Percentiles rank a stretch among this genome's conserved stretches.
phyloP scores from a whole-genome alignment of 1,284 basidiomycete genomes.

The Puccinia horiana region DNA sequence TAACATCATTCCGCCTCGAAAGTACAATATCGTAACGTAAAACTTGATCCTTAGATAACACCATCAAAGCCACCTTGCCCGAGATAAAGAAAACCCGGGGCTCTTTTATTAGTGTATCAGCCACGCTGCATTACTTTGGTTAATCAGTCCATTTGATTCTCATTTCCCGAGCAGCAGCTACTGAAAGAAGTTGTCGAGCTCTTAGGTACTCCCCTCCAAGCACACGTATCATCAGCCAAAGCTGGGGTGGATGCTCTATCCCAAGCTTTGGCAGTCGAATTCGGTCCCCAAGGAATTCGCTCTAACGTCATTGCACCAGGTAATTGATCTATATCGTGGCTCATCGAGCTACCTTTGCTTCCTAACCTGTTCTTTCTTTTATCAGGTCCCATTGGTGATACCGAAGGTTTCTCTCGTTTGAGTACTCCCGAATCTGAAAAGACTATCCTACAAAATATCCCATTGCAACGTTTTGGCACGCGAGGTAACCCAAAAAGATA shows the following conservation, averaged over 20 bases:
- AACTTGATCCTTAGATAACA: constrained; percentile 72
- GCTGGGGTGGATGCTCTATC: constrained; percentile 88
- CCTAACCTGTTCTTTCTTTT: not conserved
- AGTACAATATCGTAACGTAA: not conserved
- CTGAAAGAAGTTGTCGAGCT: constrained; percentile 8
- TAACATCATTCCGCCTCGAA: not conserved
- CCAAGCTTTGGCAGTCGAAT: constrained; percentile 82
- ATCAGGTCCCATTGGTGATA: constrained; percentile 70
- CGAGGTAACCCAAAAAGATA: constrained; percentile 50
- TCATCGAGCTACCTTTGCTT: not conserved
- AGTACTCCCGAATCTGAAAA: constrained; percentile 60
- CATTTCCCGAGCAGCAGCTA: constrained; percentile 13
- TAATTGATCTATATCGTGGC: constrained; percentile 14
- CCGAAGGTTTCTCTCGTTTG: constrained; percentile 80
- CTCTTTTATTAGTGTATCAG: constrained; percentile 85
- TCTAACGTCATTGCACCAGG: constrained; percentile 90
- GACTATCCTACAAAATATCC: constrained; percentile 52
- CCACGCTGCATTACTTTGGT: constrained; percentile 85
- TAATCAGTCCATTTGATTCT: constrained; percentile 51
- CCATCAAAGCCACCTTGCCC: constrained; percentile 82
- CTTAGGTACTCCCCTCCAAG: constrained; percentile 79
- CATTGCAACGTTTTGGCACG: constrained; percentile 56
- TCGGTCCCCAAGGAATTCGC: constrained; percentile 89
- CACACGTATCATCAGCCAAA: constrained; percentile 91
- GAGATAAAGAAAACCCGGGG: constrained; percentile 73